Percentiles rank a stretch among this genome's conserved stretches.
phyloP scores from a whole-genome alignment of 2,329 filamentous ascomycete genomes.

The Emmonsiellopsis sp. region DNA sequence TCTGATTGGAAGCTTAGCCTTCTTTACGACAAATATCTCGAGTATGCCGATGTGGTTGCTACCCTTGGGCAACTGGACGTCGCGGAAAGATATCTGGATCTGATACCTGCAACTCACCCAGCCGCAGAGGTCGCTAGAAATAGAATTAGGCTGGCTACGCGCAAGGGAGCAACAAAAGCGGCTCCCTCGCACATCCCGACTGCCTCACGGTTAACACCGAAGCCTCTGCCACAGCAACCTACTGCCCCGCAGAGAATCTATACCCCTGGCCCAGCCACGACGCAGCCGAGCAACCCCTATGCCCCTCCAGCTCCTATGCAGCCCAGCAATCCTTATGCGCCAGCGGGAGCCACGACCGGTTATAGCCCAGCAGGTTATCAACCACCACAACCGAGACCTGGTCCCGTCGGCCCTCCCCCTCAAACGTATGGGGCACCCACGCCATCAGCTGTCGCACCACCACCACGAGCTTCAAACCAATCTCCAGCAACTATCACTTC shows the following conservation, averaged over 20 bases:
- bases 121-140: slow-evolving; percentile 80
- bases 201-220: slow-evolving; percentile 36
- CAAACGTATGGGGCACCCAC: slow-evolving; percentile 34
- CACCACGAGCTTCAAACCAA: slow-evolving; percentile 58
- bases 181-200: slow-evolving; percentile 30
- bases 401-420: slow-evolving; percentile 17
- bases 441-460: slow-evolving; percentile 43
- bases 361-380: slow-evolving; percentile 47
- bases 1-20: slow-evolving; percentile 81
- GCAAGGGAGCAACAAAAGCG: slow-evolving; percentile 45
- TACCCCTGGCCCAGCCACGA: slow-evolving; percentile 11
- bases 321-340: slow-evolving; percentile 25
- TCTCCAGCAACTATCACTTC: slow-evolving; percentile 61
- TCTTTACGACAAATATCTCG: slow-evolving; percentile 89
- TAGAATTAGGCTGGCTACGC: slow-evolving; percentile 75
- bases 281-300: slow-evolving; percentile 17
- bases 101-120: slow-evolving; percentile 74
- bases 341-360: slow-evolving; percentile 20
- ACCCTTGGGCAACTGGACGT: slow-evolving; percentile 77
- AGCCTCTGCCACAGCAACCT: slow-evolving; percentile 28
- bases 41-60: slow-evolving; percentile 92
- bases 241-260: slow-evolving; percentile 24
- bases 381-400: slow-evolving; percentile 41
- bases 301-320: slow-evolving; percentile 11
- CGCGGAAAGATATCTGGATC: slow-evolving; percentile 83